phyloP scores from a whole-genome alignment of 1,284 basidiomycete genomes.

The Ceratobasidium sp. region DNA sequence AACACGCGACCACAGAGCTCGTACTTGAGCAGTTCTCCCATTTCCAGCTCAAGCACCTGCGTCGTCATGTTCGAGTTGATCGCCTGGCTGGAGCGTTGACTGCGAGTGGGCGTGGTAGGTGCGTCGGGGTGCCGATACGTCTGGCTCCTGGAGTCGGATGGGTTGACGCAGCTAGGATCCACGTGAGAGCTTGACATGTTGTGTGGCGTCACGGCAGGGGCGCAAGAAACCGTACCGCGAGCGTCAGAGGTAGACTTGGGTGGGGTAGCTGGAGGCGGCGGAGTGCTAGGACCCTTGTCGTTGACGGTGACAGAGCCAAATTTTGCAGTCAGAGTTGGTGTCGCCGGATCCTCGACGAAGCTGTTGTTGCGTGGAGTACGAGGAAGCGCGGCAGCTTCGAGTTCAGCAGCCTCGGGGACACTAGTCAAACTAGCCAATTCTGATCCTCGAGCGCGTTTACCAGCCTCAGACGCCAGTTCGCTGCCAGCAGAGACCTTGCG shows the following conservation, averaged over 20 bases:
- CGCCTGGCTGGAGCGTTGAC: too few relatives aligned
- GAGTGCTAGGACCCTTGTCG: too few relatives aligned
- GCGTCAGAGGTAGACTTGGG: too few relatives aligned
- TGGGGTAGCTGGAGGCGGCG: too few relatives aligned
- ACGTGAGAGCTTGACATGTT: too few relatives aligned
- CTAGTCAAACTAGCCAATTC: neutral
- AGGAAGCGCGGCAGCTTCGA: neutral
- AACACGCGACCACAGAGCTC: constrained; percentile 9
- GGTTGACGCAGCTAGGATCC: too few relatives aligned
- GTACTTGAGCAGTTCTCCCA: neutral
- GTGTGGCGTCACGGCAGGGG: too few relatives aligned
- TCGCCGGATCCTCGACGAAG: neutral
- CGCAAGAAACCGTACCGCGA: too few relatives aligned
- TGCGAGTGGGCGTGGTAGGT: neutral
- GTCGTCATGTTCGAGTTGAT: neutral
- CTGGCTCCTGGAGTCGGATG: too few relatives aligned
- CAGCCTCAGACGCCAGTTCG: neutral
- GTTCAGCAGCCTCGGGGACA: neutral
- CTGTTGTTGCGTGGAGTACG: neutral
- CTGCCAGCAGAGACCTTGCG: neutral
- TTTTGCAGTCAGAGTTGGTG: too few relatives aligned
- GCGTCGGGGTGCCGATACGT: too few relatives aligned
- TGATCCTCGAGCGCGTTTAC: neutral
- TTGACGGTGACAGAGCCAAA: too few relatives aligned
- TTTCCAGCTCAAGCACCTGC: neutral